These are phyloP conservation scores for Vicia faba DNA, from an alignment of 306 rosid species.

Conservation along the genomic window DNA sequence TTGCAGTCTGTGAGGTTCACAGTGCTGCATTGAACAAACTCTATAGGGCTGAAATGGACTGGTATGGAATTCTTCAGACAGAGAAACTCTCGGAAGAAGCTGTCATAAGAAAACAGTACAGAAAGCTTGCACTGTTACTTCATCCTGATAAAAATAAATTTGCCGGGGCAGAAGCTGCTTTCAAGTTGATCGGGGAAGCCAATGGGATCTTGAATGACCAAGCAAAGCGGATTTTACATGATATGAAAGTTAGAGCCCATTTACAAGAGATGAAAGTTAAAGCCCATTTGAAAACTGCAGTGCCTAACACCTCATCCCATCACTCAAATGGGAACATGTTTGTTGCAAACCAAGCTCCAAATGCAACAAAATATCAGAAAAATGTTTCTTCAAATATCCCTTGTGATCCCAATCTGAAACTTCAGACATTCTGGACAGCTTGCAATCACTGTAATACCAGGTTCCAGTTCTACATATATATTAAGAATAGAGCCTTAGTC, in stretches of 20 bases:
- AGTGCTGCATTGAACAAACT: conserved; percentile 56
- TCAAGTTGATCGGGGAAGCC: conserved; percentile 85
- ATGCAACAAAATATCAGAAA: conserved; percentile 41
- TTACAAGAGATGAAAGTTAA: conserved; percentile 45
- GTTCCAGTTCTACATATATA: conserved; percentile 43
- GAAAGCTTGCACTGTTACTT: conserved; percentile 76
- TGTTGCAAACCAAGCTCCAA: conserved; percentile 31
- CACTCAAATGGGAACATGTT: conserved; percentile 41
- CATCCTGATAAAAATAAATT: conserved; percentile 95
- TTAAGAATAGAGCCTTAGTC: conserved; percentile 31
- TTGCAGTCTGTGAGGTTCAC: conserved; percentile 69
- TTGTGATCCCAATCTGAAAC: conserved; percentile 36
- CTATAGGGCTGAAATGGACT: conserved; percentile 53
- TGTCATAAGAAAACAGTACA: conserved; percentile 67
- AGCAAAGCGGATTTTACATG: conserved; percentile 52
- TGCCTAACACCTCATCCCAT: conserved; percentile 40
- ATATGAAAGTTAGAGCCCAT: conserved; percentile 36
- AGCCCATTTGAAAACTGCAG: conserved; percentile 33
- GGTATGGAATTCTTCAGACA: conserved; percentile 76
- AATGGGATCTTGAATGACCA: conserved; percentile 66
- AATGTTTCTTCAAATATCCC: conserved; percentile 36
- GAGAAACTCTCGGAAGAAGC: conserved; percentile 50
- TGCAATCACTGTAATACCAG: conserved; percentile 55
- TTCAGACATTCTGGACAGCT: conserved; percentile 63
- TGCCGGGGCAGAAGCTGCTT: conserved; percentile 93